Conservation (phyloP, 2,329 filamentous ascomycete species). For the Diaporthe australafricana region DNA sequence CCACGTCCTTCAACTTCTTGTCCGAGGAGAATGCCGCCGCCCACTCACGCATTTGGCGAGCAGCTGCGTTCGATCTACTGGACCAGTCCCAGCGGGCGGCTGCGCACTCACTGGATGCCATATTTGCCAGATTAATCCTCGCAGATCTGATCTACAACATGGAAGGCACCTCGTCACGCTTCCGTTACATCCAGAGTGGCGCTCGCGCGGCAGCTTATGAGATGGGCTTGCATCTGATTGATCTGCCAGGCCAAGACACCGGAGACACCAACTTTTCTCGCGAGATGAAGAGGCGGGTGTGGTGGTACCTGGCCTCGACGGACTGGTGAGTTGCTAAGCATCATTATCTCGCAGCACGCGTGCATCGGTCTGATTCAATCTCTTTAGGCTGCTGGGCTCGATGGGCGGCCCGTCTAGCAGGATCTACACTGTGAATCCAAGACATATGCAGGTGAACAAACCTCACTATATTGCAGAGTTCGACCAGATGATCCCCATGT, state of each 20-base stretch:
- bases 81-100: slow-evolving; percentile 47
- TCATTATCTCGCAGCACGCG: too few species aligned
- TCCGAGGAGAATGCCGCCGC: slow-evolving; percentile 39
- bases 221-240: slow-evolving; percentile 53
- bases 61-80: slow-evolving; percentile 50
- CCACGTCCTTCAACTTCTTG: slow-evolving; percentile 32
- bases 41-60: slow-evolving; percentile 45
- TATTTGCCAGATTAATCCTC: slow-evolving; percentile 52
- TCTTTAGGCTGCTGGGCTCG: slow-evolving; percentile 50
- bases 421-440: slow-evolving; percentile 51
- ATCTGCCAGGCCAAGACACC: slow-evolving; percentile 45
- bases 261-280: slow-evolving; percentile 41
- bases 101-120: slow-evolving; percentile 48
- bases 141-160: slow-evolving; percentile 53
- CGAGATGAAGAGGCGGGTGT: slow-evolving; percentile 55
- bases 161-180: slow-evolving; percentile 50
- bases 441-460: slow-evolving; percentile 52
- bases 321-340: slow-evolving; percentile 47
- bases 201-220: slow-evolving; percentile 48
- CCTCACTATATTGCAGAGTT: slow-evolving; percentile 49
- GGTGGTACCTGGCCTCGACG: slow-evolving; percentile 56
- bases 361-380: not conserved
- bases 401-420: slow-evolving; percentile 50
- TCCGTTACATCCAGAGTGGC: slow-evolving; percentile 46
- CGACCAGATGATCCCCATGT: slow-evolving; percentile 11